Conservation (phyloP, 371 early-diverging fungal genomes). For the Batkoa obscura region DNA sequence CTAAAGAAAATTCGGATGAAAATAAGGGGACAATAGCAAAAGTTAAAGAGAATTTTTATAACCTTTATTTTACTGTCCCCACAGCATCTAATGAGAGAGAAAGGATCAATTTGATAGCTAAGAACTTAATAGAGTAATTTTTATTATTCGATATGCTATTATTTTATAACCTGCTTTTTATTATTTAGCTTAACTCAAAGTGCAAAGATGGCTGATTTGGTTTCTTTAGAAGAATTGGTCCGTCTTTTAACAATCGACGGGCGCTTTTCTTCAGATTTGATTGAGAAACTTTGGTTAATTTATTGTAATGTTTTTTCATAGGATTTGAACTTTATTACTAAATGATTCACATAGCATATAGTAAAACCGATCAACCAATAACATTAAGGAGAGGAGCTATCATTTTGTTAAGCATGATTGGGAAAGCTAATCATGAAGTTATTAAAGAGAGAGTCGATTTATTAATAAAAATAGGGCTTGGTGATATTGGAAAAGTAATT, state of each 20-base stretch:
- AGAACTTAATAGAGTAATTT: constrained; percentile 37
- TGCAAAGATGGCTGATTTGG: constrained; percentile 76
- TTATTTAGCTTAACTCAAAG: constrained; percentile 44
- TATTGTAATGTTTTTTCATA: constrained; percentile 26
- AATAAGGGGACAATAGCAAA: constrained; percentile 61
- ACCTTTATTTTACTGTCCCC: constrained; percentile 54
- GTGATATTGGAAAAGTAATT: constrained; percentile 47
- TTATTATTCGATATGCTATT: background rate
- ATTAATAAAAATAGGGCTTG: constrained; percentile 66
- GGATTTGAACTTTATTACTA: background rate
- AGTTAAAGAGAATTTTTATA: constrained; percentile 53
- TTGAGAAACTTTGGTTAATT: constrained; percentile 66
- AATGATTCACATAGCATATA: background rate
- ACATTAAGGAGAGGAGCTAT: constrained; percentile 78
- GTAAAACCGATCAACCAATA: constrained; percentile 31
- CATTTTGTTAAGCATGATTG: constrained; percentile 79
- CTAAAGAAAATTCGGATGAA: constrained; percentile 63
- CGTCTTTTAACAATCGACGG: constrained; percentile 42
- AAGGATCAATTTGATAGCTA: constrained; percentile 38
- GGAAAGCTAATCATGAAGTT: constrained; percentile 54
- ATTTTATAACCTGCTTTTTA: too few species aligned
- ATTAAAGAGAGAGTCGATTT: constrained; percentile 64
- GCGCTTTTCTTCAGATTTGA: constrained; percentile 35
- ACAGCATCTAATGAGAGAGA: constrained; percentile 26
- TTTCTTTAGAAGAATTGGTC: constrained; percentile 79